phyloP scores from a whole-genome alignment of 2,329 filamentous ascomycete genomes.

The Colletotrichum chrysophilum region DNA sequence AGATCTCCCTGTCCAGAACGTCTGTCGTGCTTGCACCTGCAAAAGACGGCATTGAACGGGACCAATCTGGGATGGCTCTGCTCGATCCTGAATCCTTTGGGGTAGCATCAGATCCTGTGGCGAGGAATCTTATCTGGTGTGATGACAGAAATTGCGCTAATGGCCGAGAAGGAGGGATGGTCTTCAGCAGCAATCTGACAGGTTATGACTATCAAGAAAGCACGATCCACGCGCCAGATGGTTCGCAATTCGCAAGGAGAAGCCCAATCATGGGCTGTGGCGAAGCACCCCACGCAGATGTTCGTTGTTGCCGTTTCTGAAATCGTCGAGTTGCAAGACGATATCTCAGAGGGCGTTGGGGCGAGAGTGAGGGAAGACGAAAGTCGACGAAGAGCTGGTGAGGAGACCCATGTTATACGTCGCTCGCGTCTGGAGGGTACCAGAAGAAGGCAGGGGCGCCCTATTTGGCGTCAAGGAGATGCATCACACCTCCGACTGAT shows the following conservation, averaged over 20 bases:
- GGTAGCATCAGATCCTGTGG: rapidly evolving
- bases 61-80: neutral
- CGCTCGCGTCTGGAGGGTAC: rapidly evolving
- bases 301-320: neutral
- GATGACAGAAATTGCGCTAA: neutral
- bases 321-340: neutral
- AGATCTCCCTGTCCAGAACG: neutral
- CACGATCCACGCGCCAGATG: rapidly evolving
- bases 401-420: neutral
- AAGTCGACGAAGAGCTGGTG: rapidly evolving
- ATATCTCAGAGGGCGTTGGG: neutral
- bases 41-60: neutral
- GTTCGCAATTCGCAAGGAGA: neutral
- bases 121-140: neutral
- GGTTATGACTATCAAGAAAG: neutral
- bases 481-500: neutral
- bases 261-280: neutral
- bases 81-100: neutral
- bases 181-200: neutral
- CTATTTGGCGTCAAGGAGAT: rapidly evolving
- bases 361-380: rapidly evolving
- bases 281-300: neutral
- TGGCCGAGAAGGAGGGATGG: neutral
- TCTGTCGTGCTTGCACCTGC: neutral
- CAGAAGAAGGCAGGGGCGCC: neutral